phyloP scores from a whole-genome alignment of 2,329 filamentous ascomycete genomes.

The Trichoderma gracile region DNA sequence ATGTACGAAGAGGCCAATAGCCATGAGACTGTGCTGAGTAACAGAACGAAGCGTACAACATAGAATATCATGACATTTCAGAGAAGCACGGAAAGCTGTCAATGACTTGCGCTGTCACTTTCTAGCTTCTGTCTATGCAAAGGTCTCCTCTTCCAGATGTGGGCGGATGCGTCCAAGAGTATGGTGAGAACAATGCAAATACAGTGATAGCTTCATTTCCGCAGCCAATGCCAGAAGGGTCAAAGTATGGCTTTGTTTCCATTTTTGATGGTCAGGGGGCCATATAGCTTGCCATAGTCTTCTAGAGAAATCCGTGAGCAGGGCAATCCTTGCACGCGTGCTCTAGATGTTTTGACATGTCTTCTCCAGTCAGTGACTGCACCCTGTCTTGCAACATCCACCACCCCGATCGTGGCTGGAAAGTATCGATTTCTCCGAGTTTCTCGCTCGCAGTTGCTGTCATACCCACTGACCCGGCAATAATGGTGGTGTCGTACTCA shows the following conservation, averaged over 20 bases:
- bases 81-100: too few relatives aligned
- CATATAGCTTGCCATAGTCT: background rate
- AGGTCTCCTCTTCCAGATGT: background rate
- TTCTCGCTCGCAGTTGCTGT: background rate
- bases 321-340: background rate
- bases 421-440: background rate
- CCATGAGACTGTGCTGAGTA: background rate
- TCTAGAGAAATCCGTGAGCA: background rate
- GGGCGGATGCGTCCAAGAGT: background rate
- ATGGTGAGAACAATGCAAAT: background rate
- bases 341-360: background rate
- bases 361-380: background rate
- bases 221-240: too few relatives aligned
- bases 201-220: too few relatives aligned
- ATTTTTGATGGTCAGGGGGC: background rate
- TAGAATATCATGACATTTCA: background rate
- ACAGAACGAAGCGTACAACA: background rate
- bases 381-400: slow-evolving; percentile 10
- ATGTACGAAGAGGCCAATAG: too few relatives aligned
- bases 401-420: slow-evolving; percentile 18
- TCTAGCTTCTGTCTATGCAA: background rate
- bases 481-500: slow-evolving; percentile 1
- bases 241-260: background rate
- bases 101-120: background rate
- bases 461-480: slow-evolving; percentile 7